Evolutionary conservation across 208 protist genomes (phyloP), one percentile per base, ranked within the genome.

Genomic region (Trypanosoma caninum): DNA sequence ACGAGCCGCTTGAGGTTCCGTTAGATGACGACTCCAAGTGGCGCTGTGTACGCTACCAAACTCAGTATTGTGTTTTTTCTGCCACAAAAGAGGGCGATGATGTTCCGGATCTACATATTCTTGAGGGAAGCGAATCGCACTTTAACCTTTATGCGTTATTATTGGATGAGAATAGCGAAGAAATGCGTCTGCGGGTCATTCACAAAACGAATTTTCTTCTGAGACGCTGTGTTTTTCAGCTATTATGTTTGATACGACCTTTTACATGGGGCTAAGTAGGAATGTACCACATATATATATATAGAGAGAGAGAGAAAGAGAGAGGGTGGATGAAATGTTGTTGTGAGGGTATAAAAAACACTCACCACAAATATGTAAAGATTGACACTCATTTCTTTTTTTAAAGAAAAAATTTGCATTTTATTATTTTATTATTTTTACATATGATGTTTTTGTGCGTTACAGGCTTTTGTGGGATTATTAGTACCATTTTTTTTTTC

Each of bases 121-220:
- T 83, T 9, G 64, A 69, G 3, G 87, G 74, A 4, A 41, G 78
- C 13, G 80, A 86, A 60, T 86, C 86, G 25, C 91, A 97, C 67
- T 74, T 81, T 47, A 93, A 97, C 48, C 71, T 97, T 13, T 89
- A 89, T 74, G 72, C 78, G 28, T 53, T 90, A 27, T 64, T 93
- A 5, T 28, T 69, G 7, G 55, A 86, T 0, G 33, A 89, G 27
- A 62, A 78, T 35, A 73, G 74, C 0, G 79, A 94, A 38, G 84
- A 90, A 14, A 65, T 76, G 27, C 51, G 93, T 31, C 53, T 73
- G 23, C 54, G 44, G n/a, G 77, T 86, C 47, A 41, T 85, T 28
- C 50, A 71, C n/a, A 59, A 69, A 18, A 85, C 84, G 1, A 94
- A 95, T 67, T 91, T 84, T 63, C 80, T 97, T n/a, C 69, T 97